Conservation (phyloP, 2,329 filamentous ascomycete species). For the Arthrobotrys musiformis region DNA sequence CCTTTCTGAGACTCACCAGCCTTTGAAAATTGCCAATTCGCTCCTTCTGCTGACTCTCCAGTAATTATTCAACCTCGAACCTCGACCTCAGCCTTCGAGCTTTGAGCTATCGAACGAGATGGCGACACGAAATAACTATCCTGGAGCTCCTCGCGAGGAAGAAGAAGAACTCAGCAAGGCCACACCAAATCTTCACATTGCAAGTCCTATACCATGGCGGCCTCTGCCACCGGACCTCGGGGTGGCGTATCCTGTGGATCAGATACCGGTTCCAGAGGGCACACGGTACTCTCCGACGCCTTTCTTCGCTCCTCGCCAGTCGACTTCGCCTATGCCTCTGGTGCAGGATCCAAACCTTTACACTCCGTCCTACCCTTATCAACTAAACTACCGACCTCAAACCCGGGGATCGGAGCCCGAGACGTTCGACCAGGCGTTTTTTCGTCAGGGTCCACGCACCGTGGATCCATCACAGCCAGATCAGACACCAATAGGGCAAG, state of each 20-base stretch:
- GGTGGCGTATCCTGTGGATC: background rate
- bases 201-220: constrained; percentile 24
- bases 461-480: background rate
- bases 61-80: background rate
- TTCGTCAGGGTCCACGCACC: background rate
- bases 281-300: constrained; percentile 43
- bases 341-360: background rate
- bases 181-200: constrained; percentile 8
- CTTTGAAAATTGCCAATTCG: background rate
- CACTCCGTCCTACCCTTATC: background rate
- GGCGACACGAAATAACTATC: background rate
- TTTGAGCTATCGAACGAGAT: background rate
- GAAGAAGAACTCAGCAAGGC: constrained; percentile 3
- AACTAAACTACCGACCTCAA: background rate
- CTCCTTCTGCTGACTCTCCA: background rate
- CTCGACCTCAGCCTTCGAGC: background rate
- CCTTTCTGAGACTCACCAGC: background rate
- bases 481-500: background rate
- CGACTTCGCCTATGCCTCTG: background rate
- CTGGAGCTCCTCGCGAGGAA: background rate
- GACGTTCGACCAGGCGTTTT: background rate
- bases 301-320: constrained; percentile 7
- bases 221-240: constrained; percentile 5
- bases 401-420: background rate
- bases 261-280: background rate